Base-by-base conservation (phyloP, 2,329 filamentous ascomycete genomes). In the Lachnellula arida region DNA sequence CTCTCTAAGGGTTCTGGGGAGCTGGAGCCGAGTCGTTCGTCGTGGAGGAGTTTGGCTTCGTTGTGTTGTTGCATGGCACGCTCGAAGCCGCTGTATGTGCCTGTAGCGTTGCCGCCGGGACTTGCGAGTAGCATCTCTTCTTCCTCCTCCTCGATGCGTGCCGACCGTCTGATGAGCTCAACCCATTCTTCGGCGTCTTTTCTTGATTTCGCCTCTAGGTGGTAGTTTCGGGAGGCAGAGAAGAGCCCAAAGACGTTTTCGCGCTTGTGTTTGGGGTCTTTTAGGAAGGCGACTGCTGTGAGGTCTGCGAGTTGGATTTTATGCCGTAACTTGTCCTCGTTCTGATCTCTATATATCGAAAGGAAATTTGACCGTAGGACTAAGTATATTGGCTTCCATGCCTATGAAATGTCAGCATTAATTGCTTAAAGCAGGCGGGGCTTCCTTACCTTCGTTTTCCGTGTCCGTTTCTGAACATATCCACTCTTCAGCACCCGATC, bases 401-500 rank as follows among this genome's bases (percentile, higher is more conserved):
- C 86, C 85, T 96, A 47, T 48, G 44, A 46, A 23, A 39, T 25
- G 46, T 53, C 46, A 57, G 54, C 55, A 54, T 32, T 6, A 39
- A 8, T 44, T 22, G 42, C 17, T 19, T 19, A 14, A 15, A 19
- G 46, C 34, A 19, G 49, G 37, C 46, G 17, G 46, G 8, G 4
- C 23, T 15, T 49, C 19, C 43, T 47, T 73, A 91, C 90, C 86
- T 95, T 96, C 58, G 93, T 97, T 77, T 93, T 96, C 66, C 92
- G 88, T 17, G 91, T 95, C 64, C 93, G 85, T 74, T 96, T 96
- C 68, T 88, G 82, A 40, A 96, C 85, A 63, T 87, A 88, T 57
- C 93, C 92, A 55, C 87, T 85, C 75, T 96, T 97, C 71, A 97
- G 81, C 54, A 97, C 89, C 50, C 91, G 87, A 72, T 99, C 94